Evolutionary conservation across 371 early-diverging fungal genomes (phyloP).

Genomic region (Mortierella sp.): DNA sequence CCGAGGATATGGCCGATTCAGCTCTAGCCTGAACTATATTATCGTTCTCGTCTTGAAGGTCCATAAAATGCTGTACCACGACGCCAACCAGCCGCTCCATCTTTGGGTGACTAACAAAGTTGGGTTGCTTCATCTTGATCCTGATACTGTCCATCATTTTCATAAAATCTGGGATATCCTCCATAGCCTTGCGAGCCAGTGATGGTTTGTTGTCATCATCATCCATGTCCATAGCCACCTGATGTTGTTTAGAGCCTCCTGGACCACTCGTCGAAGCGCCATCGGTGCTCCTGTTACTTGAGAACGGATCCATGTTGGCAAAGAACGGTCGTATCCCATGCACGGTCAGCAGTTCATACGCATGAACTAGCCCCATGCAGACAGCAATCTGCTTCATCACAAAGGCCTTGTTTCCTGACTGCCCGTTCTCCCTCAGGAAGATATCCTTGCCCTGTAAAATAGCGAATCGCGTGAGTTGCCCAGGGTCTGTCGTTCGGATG

Average conservation of each 20-base stretch:
- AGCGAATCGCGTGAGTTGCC: slow-evolving; percentile 56
- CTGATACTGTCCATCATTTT: slow-evolving; percentile 55
- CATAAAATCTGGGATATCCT: slow-evolving; percentile 51
- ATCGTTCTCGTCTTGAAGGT: slow-evolving; percentile 50
- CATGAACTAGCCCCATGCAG: slow-evolving; percentile 58
- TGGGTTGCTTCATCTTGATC: slow-evolving; percentile 51
- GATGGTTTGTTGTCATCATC: slow-evolving; percentile 41
- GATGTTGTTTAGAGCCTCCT: slow-evolving; percentile 8
- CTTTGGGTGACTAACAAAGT: slow-evolving; percentile 87
- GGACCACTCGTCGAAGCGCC: neutral
- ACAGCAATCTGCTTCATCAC: slow-evolving; percentile 35
- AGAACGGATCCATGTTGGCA: slow-evolving; percentile 53
- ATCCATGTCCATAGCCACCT: slow-evolving; percentile 5
- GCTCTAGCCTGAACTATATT: slow-evolving; percentile 15
- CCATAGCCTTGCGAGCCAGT: slow-evolving; percentile 49
- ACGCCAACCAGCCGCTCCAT: slow-evolving; percentile 71
- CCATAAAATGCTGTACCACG: slow-evolving; percentile 75
- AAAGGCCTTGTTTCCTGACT: slow-evolving; percentile 32
- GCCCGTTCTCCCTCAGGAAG: slow-evolving; percentile 41
- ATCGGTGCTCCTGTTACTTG: neutral
- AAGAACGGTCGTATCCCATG: slow-evolving; percentile 76
- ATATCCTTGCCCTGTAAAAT: slow-evolving; percentile 59
- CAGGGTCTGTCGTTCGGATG: slow-evolving; percentile 56
- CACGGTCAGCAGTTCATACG: slow-evolving; percentile 63
- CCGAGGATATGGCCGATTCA: neutral